Base-by-base conservation (phyloP, 2,329 filamentous ascomycete species). In the Fusarium hostae region DNA sequence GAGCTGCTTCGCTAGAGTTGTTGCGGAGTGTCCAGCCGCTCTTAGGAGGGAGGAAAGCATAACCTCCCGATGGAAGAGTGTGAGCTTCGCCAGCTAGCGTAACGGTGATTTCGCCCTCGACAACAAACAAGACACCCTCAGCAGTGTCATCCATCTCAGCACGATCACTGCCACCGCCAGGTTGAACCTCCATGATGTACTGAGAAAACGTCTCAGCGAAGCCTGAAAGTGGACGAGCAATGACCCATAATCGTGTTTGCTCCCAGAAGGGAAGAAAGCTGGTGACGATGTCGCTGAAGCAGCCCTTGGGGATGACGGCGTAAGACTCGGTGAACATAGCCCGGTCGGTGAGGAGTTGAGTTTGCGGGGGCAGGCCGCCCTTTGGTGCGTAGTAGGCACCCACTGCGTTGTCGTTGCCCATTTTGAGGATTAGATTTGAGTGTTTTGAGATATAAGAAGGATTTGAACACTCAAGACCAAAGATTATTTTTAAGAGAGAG, bases 321-420 rank as follows among this genome's bases (percentile, higher is more conserved):
- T 70, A 70, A 34, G 67, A 66, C 62, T 70, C 67, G 13, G 67
- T 70, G 52, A 70, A 70, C 67, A 70, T 70, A 6, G 67, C 67
- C 11, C 67, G 45, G 44, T 70, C 67, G 24, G 67, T 70, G 26
- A 70, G 66, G 24, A 70, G 15, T 26, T 70, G 67, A 2, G 67
- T 70, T 20, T 70, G 67, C 4, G 67, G 67, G 16, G 67, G 67
- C 24, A 70, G 15, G 24, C 67, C 67, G 30, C 67, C 67, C 28
- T 54, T 70, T 3, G 67, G 67, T 60, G 67, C 67, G n/a, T 66
- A 70, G 10, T 70, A 70, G 5, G 66, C 67, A 43, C 67, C 61
- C 16, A 66, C 12, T 24, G 30, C 37, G 24, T 60, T 32, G 26
- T 62, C 9, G 34, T 50, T 70, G 32, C 51, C 6, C 67, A 70